These are phyloP conservation scores for Lachnellula cervina DNA, from an alignment of 2,329 filamentous ascomycete species.

Conservation along the genomic window DNA sequence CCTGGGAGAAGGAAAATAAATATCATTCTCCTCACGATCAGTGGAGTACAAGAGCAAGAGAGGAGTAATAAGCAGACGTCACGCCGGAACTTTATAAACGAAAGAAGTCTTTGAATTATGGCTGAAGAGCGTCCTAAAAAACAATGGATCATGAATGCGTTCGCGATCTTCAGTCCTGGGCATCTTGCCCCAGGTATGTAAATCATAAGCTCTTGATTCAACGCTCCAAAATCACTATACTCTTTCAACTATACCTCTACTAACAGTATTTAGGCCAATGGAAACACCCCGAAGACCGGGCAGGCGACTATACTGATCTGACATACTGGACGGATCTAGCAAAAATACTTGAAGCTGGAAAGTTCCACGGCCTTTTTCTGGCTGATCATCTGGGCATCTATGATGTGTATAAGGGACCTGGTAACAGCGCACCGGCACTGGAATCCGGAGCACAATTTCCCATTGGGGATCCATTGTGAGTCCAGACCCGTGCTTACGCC, in stretches of 20 bases:
- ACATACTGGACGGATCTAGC: slow-evolving; percentile 57
- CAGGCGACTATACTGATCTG: slow-evolving; percentile 55
- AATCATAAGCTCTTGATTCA: background rate
- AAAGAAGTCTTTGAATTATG: too few relatives aligned
- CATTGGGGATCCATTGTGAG: slow-evolving; percentile 57
- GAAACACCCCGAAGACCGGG: slow-evolving; percentile 60
- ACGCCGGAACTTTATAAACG: too few relatives aligned
- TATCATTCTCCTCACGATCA: too few relatives aligned
- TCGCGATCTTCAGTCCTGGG: background rate
- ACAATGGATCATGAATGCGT: background rate
- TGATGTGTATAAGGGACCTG: slow-evolving; percentile 55
- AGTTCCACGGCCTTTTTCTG: slow-evolving; percentile 62
- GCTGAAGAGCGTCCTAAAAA: background rate
- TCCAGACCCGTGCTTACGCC: too few relatives aligned
- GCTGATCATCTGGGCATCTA: slow-evolving; percentile 60
- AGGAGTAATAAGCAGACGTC: too few relatives aligned
- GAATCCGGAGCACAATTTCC: slow-evolving; percentile 62
- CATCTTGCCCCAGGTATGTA: background rate
- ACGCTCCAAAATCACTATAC: background rate
- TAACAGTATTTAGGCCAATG: slow-evolving; percentile 36
- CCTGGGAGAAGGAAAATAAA: too few relatives aligned
- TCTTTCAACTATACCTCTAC: background rate
- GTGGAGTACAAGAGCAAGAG: too few relatives aligned
- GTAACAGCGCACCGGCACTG: slow-evolving; percentile 49
- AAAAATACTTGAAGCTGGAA: slow-evolving; percentile 51